Evolutionary conservation across 257 asterid genomes (phyloP), one percentile per base, ranked within the genome.

Genomic region (Solanum chilense): DNA sequence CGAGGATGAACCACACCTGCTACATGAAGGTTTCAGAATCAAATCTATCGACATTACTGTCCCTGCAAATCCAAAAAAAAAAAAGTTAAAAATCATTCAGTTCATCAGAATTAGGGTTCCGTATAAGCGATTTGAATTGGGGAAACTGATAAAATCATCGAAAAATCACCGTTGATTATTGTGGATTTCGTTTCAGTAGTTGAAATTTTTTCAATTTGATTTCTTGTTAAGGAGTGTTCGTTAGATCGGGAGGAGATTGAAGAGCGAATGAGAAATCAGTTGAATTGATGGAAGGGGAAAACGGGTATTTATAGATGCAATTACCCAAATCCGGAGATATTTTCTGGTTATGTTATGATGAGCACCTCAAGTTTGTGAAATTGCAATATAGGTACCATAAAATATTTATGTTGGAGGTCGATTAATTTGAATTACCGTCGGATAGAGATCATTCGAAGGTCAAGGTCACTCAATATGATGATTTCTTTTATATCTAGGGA

Each of bases 21-120:
- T 83, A 88, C 99, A 96, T 71, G 95, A 91, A 82, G 95, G 94
- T 94, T 95, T 96, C 95, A 94, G 87, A 69, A 93, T 82, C 95
- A 96, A 94, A 92, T 95, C 98, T 5, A 87, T 33, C 68, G 96
- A 91, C 98, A 96, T 95, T 70, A 45, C 37, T 13, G 7, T 76
- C 70, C 56, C 74, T 71, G 47, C 69, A 81, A 73, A 16, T 81
- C 45, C 45, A 49, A 29, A 80, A 78, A 45, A 75, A 75, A 11
- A 20, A 7, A 18, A 42, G 1, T 10, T 21, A 23, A 25, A 42
- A 13, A 27, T n/a, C 83, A 76, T 76, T 76, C 37, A 76, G n/a
- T n/a, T 78, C 20, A 49, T 49, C 69, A 18, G 25, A 81, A 29
- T 81, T 81, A 49, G 85, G 85, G 84, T 45, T 78, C 84, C 66